phyloP scores from a whole-genome alignment of 2,329 filamentous ascomycete species.

The Cercospora zeina region DNA sequence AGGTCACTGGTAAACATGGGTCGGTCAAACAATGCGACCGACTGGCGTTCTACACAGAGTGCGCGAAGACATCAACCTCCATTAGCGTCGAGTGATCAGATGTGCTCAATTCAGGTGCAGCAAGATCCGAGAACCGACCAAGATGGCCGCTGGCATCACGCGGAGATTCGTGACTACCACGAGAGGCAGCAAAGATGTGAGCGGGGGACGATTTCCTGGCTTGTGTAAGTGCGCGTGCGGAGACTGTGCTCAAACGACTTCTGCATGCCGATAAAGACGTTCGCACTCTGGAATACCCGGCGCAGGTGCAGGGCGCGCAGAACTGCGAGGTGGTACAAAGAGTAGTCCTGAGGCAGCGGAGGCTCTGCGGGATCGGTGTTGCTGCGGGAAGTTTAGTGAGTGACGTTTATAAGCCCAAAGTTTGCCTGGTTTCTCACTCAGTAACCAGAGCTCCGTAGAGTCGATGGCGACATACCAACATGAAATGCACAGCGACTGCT shows the following conservation, averaged over 20 bases:
- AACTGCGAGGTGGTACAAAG: neutral
- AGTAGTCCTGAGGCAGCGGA: neutral
- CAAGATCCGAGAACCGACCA: neutral
- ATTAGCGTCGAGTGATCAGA: neutral
- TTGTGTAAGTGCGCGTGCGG: neutral
- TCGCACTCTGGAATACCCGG: neutral
- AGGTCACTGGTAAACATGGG: neutral
- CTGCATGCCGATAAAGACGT: neutral
- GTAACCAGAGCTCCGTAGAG: slow-evolving; percentile 4
- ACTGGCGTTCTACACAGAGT: neutral
- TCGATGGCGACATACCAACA: neutral
- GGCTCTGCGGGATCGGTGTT: slow-evolving; percentile 10
- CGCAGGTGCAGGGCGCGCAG: neutral
- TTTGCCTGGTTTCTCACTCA: neutral
- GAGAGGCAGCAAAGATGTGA: neutral
- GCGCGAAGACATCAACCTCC: neutral
- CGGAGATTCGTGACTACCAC: neutral
- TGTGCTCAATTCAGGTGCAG: neutral
- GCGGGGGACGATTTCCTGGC: neutral
- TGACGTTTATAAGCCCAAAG: neutral
- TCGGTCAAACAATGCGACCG: neutral
- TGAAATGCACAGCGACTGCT: slow-evolving; percentile 3
- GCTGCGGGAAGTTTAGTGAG: slow-evolving; percentile 7
- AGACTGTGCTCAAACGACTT: no score
- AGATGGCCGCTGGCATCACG: neutral